These are phyloP conservation scores for Russula sp. DNA, from an alignment of 768 basidiomycete genomes.

Conservation along the genomic window DNA sequence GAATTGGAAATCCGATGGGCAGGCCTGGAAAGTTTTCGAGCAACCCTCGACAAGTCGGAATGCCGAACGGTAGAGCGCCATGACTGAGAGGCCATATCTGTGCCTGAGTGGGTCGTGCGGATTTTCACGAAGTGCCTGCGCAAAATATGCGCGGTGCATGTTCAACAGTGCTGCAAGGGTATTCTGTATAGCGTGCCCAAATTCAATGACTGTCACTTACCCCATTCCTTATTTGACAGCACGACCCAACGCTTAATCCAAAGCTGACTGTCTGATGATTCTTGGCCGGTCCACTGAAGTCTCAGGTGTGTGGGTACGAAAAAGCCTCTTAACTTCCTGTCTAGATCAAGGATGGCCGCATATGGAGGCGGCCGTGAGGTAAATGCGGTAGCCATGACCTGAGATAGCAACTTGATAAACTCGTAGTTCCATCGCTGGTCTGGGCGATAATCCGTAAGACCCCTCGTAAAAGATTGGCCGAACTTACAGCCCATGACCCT, in stretches of 20 bases:
- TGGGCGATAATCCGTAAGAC: constrained; percentile 24
- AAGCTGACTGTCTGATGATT: constrained; percentile 1
- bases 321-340: constrained; percentile 57
- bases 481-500: constrained; percentile 18
- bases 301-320: constrained; percentile 41
- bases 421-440: constrained; percentile 49
- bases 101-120: constrained; percentile 54
- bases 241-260: constrained; percentile 22
- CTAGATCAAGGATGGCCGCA: constrained; percentile 47
- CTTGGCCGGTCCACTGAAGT: constrained; percentile 31
- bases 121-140: constrained; percentile 56
- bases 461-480: not conserved
- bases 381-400: constrained; percentile 30
- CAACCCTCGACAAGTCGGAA: constrained; percentile 57
- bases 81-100: constrained; percentile 60
- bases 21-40: constrained; percentile 36
- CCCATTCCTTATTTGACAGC: constrained; percentile 29
- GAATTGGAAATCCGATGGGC: constrained; percentile 35
- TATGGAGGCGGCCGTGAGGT: constrained; percentile 46
- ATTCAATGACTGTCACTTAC: constrained; percentile 25
- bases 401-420: constrained; percentile 45
- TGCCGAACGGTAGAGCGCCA: constrained; percentile 66
- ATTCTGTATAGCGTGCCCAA: constrained; percentile 1
- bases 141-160: constrained; percentile 63
- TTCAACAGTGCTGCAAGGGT: constrained; percentile 46